Base-by-base conservation (phyloP, 179 eudicot genomes). In the Beta macrorhiza region DNA sequence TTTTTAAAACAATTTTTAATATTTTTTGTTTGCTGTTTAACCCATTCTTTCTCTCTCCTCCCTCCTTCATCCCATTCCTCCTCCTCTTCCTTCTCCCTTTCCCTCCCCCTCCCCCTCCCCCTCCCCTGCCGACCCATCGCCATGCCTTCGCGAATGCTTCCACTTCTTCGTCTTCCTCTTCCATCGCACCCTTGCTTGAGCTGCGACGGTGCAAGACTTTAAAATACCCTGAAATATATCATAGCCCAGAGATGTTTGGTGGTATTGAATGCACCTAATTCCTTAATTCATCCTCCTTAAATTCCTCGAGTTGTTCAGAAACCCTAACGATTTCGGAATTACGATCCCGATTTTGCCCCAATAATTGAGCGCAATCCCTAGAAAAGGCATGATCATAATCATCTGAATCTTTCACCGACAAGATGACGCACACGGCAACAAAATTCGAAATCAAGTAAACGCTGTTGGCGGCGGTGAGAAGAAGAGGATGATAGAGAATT, bases 191-290 rank as follows among this genome's bases (percentile, higher is more conserved):
- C 32, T 29, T 29, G 32, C 32, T 29, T 29, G 32, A 29, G 1
- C 1, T 29, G 32, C 32, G 32, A 29, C 32, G 1, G 32, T 29
- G 93, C 86, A 29, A 29, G 32, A 29, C 32, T 29, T 29, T 29
- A 29, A 29, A 29, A 29, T 29, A 29, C 32, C 32, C 32, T 0
- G 32, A 29, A 29, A 29, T 1, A 29, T 29, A 0, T 29, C 32
- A 29, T 29, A 29, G 32, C 32, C 32, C 32, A 29, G 32, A 29
- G 32, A 29, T 29, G 32, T 29, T 29, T 29, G 32, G 32, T 29
- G 14, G 98, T 92, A 62, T 95, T 95, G 13, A 93, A 58, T 37
- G 98, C 95, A 51, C 85, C 90, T 84, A 83, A 67, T 84, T 84
- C 71, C 80, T 84, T 7, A 80, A 67, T 63, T 68, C 51, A 78